Base-by-base conservation (phyloP, 1,139 yeast species). In the Magnusiomyces paraingens region DNA sequence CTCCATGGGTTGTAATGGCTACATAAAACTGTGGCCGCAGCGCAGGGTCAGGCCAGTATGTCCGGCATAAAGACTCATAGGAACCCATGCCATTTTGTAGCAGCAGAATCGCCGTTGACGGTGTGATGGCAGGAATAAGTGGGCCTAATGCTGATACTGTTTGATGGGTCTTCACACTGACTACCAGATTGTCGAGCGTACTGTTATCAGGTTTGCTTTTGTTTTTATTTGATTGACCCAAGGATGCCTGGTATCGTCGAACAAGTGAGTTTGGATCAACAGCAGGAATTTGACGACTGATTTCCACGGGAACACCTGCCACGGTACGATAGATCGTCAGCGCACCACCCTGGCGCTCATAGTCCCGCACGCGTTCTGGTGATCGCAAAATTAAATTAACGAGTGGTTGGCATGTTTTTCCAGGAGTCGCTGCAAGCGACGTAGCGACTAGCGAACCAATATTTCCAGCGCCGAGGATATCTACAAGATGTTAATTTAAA, bases 1-100 rank as follows among this genome's bases (percentile, higher is more conserved):
- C 89, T 2, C 97, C 98, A 68, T 91, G 97, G 1, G 89, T 79
- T 42, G 84, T 83, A 15, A 91, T 82, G 48, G 91, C 96, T 64
- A 83, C 85, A 63, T 75, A 81, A 8, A 91, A 64, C 17, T 71
- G 72, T 17, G 95, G 96, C 53, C 82, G 66, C 1, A 63, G 52
- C 0, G 55, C 56, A 1, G 62, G 57, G 1, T 66, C 65, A 0
- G 81, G 80, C 85, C 94, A 89, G n/a, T 82, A 73, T 8, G 66
- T 61, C 1, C 72, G 69, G 15, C 74, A 73, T 40, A 89, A 66
- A 47, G 75, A 73, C 15, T 84, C 85, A 2, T 79, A 71, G 47
- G 81, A 75, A 1, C 95, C 95, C 76, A 83, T 74, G 2, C 94
- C 95, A 64, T 87, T 86, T 61, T 90, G 95, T 4, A 90, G 64